These are phyloP conservation scores for Aspergillus ustus DNA, from an alignment of 2,329 filamentous ascomycete species.

Conservation along the genomic window DNA sequence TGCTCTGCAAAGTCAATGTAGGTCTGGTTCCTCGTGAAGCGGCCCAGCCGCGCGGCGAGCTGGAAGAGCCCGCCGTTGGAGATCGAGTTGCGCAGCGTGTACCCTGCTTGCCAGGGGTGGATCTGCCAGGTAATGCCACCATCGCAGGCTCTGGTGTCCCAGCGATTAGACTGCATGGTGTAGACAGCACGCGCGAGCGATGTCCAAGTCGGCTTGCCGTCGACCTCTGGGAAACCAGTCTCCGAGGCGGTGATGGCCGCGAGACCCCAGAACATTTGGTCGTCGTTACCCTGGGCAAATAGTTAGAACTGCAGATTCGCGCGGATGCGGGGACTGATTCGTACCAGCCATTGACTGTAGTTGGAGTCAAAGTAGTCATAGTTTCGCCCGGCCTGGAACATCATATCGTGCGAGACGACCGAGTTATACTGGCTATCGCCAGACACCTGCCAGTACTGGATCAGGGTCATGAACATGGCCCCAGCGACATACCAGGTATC, in stretches of 20 bases:
- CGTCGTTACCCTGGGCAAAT: slow-evolving; percentile 48
- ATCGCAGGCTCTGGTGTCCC: slow-evolving; percentile 66
- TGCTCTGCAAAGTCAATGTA: slow-evolving; percentile 75
- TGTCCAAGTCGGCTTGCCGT: slow-evolving; percentile 71
- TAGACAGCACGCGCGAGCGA: slow-evolving; percentile 75
- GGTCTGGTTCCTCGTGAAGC: slow-evolving; percentile 77
- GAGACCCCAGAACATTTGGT: slow-evolving; percentile 78
- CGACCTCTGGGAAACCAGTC: slow-evolving; percentile 71
- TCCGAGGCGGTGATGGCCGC: slow-evolving; percentile 76
- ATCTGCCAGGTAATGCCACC: slow-evolving; percentile 87
- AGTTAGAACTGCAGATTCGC: background rate
- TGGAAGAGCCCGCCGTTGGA: slow-evolving; percentile 61
- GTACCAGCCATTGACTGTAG: slow-evolving; percentile 39
- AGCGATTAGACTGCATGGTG: slow-evolving; percentile 72
- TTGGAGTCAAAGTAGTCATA: slow-evolving; percentile 74
- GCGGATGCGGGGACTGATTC: background rate
- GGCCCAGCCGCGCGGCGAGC: slow-evolving; percentile 66
- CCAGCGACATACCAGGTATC: slow-evolving; percentile 66
- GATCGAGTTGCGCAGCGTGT: slow-evolving; percentile 59
- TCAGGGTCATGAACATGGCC: slow-evolving; percentile 67
- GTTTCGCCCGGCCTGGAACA: slow-evolving; percentile 72
- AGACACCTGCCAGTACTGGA: slow-evolving; percentile 84
- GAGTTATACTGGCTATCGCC: slow-evolving; percentile 72
- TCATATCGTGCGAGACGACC: slow-evolving; percentile 66
- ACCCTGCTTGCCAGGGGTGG: slow-evolving; percentile 72